Conservation (phyloP, 1,284 basidiomycete genomes). For the Cutaneotrichosporon sp. region DNA sequence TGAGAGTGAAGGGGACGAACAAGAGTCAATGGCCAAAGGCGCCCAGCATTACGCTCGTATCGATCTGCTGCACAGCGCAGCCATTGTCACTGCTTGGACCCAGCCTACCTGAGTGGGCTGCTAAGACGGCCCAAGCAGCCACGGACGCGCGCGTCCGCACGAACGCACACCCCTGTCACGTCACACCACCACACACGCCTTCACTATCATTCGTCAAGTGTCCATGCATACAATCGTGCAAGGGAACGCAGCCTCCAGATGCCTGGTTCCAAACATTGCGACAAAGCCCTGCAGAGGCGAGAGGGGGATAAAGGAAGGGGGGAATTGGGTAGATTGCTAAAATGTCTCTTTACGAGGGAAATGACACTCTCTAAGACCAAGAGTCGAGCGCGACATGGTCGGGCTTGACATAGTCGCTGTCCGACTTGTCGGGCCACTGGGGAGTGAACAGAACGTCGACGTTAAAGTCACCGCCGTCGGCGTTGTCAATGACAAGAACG, state of each 20-base stretch:
- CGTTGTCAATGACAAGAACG: conserved; percentile 64
- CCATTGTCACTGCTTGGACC: neutral
- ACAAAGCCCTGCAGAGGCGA: too few species aligned
- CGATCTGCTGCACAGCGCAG: too few species aligned
- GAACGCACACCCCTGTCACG: neutral
- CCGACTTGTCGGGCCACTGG: conserved; percentile 64
- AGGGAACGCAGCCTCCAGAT: neutral
- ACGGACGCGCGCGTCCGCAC: too few species aligned
- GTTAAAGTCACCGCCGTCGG: conserved; percentile 64
- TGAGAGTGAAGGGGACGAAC: neutral
- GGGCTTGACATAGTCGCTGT: conserved; percentile 58
- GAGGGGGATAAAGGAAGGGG: neutral
- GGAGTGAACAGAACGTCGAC: conserved; percentile 79
- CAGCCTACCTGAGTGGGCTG: conserved; percentile 1
- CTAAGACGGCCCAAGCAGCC: neutral
- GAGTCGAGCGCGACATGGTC: conserved; percentile 57
- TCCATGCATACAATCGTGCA: too few species aligned
- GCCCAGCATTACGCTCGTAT: too few species aligned
- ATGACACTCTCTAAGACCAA: conserved; percentile 55
- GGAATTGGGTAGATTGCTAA: neutral
- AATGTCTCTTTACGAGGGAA: neutral
- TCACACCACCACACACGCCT: neutral
- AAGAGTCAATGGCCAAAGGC: neutral
- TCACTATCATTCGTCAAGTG: too few species aligned
- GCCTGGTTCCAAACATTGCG: neutral